A percentile compares a stretch with the other conserved stretches of the same genome.
Evolutionary conservation across 139 green algal species (phyloP).

Genomic region (Tetradesmus obliquus): DNA sequence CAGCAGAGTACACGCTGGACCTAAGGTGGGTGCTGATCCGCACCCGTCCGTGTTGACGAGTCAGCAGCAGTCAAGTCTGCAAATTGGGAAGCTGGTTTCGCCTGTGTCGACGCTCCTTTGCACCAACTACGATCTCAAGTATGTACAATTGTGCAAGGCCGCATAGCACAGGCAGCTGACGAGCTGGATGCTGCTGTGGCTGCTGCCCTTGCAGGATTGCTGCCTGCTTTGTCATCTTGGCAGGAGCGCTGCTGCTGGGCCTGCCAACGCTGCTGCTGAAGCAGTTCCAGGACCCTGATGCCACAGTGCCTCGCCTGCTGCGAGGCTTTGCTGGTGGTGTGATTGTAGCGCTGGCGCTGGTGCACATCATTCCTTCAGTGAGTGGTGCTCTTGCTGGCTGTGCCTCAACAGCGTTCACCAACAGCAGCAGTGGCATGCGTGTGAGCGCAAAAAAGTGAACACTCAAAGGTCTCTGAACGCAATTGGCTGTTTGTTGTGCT

Average conservation of each 20-base stretch:
- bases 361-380: slow-evolving; percentile 44
- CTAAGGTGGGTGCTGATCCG: background rate
- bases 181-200: background rate
- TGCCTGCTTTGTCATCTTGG: slow-evolving; percentile 18
- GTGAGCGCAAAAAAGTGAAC: background rate
- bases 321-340: slow-evolving; percentile 35
- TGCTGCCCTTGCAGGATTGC: slow-evolving; percentile 5
- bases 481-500: no score
- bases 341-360: slow-evolving; percentile 38
- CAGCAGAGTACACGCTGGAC: background rate
- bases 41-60: background rate
- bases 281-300: slow-evolving; percentile 9
- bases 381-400: background rate
- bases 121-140: background rate
- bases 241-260: slow-evolving; percentile 18
- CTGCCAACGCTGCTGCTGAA: slow-evolving; percentile 29
- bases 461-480: no score
- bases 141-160: no score
- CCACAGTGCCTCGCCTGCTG: background rate
- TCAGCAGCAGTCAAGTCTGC: background rate
- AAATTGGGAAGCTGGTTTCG: background rate
- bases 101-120: background rate
- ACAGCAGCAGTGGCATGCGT: background rate
- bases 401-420: background rate
- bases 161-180: background rate